phyloP scores from a whole-genome alignment of 2,329 filamentous ascomycete genomes.

The Diaporthe citrichinensis region DNA sequence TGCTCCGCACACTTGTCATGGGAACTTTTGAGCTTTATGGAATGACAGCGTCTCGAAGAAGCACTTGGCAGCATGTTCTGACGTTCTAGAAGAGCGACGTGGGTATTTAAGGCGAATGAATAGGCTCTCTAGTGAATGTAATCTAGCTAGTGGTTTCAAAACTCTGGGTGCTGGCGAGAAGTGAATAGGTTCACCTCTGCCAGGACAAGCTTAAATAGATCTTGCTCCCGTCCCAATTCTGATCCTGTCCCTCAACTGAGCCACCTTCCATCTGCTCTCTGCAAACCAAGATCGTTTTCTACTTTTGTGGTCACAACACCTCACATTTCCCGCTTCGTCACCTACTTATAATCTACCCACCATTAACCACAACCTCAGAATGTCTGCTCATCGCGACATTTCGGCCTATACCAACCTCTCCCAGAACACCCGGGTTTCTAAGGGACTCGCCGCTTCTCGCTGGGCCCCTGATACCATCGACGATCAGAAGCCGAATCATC shows the following conservation, averaged over 20 bases:
- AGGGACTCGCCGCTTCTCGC: not conserved
- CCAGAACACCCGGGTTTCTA: not conserved
- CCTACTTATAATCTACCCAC: not conserved
- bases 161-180: not conserved
- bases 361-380: not conserved
- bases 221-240: not conserved
- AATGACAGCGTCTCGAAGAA: too few relatives aligned
- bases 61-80: too few relatives aligned
- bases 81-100: too few relatives aligned
- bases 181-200: not conserved
- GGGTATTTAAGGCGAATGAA: not conserved
- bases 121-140: not conserved
- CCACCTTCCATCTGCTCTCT: not conserved
- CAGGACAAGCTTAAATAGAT: not conserved
- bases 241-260: not conserved
- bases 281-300: not conserved
- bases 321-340: not conserved
- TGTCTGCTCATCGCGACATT: not conserved
- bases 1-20: too few relatives aligned
- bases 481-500: not conserved
- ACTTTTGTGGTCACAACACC: not conserved
- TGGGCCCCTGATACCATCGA: not conserved
- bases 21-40: too few relatives aligned
- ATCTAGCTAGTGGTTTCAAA: not conserved
- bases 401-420: not conserved